phyloP scores from a whole-genome alignment of 805 yeast species.

The Candida berthetii region DNA sequence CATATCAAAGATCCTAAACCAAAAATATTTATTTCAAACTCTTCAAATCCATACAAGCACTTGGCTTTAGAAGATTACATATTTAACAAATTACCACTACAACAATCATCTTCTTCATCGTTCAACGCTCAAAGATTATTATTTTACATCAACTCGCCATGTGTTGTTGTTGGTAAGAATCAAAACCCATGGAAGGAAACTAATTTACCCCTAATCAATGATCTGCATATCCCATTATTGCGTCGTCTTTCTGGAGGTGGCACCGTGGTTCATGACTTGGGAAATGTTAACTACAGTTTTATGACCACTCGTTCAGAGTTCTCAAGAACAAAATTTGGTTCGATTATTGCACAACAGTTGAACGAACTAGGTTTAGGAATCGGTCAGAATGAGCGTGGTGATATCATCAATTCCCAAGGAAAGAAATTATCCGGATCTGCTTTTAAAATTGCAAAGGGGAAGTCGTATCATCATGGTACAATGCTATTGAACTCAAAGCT shows the following conservation, averaged over 20 bases:
- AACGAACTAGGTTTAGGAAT: constrained; percentile 21
- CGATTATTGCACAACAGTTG: constrained; percentile 32
- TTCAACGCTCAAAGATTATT: constrained; percentile 44
- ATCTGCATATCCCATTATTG: constrained; percentile 54
- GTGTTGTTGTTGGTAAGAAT: constrained; percentile 93
- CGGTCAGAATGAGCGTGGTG: constrained; percentile 70
- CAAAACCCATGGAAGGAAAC: constrained; percentile 93
- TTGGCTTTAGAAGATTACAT: constrained; percentile 79
- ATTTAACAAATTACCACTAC: constrained; percentile 55
- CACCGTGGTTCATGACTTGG: constrained; percentile 88
- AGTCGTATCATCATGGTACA: constrained; percentile 93
- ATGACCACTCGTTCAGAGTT: constrained; percentile 66
- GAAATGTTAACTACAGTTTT: constrained; percentile 82
- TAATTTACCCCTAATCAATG: constrained; percentile 48
- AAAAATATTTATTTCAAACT: constrained; percentile 49
- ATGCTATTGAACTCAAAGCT: constrained; percentile 73
- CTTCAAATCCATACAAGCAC: constrained; percentile 66
- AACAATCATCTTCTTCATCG: constrained; percentile 10
- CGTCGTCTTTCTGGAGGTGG: constrained; percentile 94
- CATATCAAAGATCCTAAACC: constrained; percentile 27
- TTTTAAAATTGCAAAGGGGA: constrained; percentile 73
- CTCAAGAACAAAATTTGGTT: constrained; percentile 33
- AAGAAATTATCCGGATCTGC: constrained; percentile 90
- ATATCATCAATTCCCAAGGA: constrained; percentile 47
- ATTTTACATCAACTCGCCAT: constrained; percentile 71